These are phyloP conservation scores for Carex littledalei DNA, from an alignment of 176 grass and related monocot species.

Conservation along the genomic window DNA sequence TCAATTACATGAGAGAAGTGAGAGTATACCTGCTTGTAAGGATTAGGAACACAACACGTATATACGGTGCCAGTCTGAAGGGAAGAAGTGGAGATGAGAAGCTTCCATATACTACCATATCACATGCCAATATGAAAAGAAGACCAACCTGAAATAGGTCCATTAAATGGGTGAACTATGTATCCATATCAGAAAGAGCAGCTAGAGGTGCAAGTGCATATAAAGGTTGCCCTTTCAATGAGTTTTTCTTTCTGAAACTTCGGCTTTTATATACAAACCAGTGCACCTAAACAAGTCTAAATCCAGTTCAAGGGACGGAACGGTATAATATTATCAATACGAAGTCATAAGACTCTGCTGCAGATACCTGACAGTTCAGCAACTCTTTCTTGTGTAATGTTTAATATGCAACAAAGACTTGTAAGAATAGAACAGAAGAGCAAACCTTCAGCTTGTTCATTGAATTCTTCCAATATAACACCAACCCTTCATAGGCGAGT, in stretches of 20 bases:
- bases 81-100: slow-evolving; percentile 46
- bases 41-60: slow-evolving; percentile 74
- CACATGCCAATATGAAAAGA: slow-evolving; percentile 79
- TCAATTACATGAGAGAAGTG: slow-evolving; percentile 12
- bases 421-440: neutral
- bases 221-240: neutral
- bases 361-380: neutral
- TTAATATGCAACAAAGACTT: neutral
- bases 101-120: slow-evolving; percentile 59
- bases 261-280: neutral
- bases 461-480: slow-evolving; percentile 57
- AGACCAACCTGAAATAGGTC: slow-evolving; percentile 64
- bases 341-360: neutral
- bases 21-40: slow-evolving; percentile 71
- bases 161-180: slow-evolving; percentile 21
- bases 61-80: slow-evolving; percentile 84
- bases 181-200: neutral
- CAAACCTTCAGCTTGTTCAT: slow-evolving; percentile 84
- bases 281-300: neutral
- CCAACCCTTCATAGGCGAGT: slow-evolving; percentile 81
- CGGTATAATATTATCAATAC: neutral
- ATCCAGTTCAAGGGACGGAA: neutral
- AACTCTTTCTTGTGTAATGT: neutral
- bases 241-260: neutral
- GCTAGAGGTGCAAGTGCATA: neutral